A percentile compares a stretch with the other conserved stretches of the same genome.
These are phyloP conservation scores for Taphrina communis DNA, from an alignment of 1,139 yeast genomes.

Conservation along the genomic window DNA sequence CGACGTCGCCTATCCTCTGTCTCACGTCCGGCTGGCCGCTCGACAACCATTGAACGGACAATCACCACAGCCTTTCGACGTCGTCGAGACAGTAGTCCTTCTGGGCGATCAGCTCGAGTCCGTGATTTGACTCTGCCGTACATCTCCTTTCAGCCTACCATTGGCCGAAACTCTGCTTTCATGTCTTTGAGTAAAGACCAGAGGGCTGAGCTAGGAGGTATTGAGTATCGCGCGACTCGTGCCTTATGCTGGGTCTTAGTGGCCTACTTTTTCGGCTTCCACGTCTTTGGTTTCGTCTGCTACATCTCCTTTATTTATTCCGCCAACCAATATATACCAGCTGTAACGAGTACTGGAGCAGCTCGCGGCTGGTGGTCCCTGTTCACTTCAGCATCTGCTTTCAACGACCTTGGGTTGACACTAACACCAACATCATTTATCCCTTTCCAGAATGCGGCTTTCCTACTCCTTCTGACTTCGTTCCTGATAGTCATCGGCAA, in stretches of 20 bases:
- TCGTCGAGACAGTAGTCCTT: conserved; percentile 40
- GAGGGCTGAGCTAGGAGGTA: conserved; percentile 94
- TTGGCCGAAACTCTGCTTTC: conserved; percentile 97
- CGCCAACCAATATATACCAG: conserved; percentile 52
- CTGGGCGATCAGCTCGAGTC: conserved; percentile 13
- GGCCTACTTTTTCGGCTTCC: conserved; percentile 38
- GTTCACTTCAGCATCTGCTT: conserved; percentile 76
- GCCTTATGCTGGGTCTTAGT: conserved; percentile 54
- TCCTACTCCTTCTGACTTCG: conserved; percentile 41
- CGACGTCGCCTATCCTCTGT: conserved; percentile 23
- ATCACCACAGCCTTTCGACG: conserved; percentile 41
- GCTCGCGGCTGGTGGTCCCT: conserved; percentile 91
- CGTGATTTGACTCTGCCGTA: conserved; percentile 44
- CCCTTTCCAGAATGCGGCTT: conserved; percentile 39
- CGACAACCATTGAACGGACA: conserved; percentile 48
- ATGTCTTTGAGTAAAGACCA: conserved; percentile 80
- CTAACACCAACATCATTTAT: conserved; percentile 42
- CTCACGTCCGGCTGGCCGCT: conserved; percentile 43
- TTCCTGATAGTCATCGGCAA: conserved; percentile 44
- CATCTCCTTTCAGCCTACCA: conserved; percentile 66
- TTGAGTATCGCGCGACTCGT: conserved; percentile 88
- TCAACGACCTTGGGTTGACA: conserved; percentile 74
- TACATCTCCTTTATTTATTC: conserved; percentile 68
- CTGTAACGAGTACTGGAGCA: conserved; percentile 62
- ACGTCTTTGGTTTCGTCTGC: conserved; percentile 61